phyloP scores from a whole-genome alignment of 23 red algal genomes.

The Gracilariopsis chorda region DNA sequence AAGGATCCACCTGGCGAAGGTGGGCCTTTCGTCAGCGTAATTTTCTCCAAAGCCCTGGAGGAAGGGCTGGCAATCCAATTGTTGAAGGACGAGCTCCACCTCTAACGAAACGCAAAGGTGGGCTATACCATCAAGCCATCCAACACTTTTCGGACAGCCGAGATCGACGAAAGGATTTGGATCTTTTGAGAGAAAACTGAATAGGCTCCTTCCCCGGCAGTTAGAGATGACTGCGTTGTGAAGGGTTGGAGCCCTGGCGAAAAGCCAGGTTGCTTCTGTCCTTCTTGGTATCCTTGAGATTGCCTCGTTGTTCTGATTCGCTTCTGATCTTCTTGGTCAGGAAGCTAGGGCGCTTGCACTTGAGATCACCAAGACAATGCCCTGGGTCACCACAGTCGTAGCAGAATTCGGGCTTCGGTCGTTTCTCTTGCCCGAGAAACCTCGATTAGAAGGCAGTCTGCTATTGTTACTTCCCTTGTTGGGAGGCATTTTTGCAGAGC shows the following conservation, averaged over 20 bases:
- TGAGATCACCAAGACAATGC: neutral
- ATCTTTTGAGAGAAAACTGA: neutral
- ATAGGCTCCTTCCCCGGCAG: neutral
- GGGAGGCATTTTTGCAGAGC: too few species aligned
- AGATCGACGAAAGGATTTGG: neutral
- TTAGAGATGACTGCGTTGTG: neutral
- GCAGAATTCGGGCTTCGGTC: neutral
- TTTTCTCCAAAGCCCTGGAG: slow-evolving; percentile 13
- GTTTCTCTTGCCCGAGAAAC: too few species aligned
- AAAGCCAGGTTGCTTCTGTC: slow-evolving; percentile 5
- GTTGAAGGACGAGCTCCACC: neutral
- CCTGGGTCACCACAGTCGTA: neutral
- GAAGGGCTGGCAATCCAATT: slow-evolving; percentile 21
- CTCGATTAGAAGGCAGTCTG: too few species aligned
- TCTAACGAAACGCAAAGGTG: neutral
- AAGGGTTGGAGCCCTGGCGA: slow-evolving; percentile 22
- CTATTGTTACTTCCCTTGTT: neutral
- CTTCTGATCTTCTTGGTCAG: neutral
- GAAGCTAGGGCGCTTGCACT: too few species aligned
- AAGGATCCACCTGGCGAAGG: neutral
- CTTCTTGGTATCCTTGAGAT: too few species aligned
- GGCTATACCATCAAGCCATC: neutral
- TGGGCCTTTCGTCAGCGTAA: neutral
- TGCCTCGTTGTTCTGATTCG: neutral
- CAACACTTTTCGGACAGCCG: neutral